Evolutionary conservation across 75 land plant genomes (phyloP).

Genomic region (Cupressus sempervirens): DNA sequence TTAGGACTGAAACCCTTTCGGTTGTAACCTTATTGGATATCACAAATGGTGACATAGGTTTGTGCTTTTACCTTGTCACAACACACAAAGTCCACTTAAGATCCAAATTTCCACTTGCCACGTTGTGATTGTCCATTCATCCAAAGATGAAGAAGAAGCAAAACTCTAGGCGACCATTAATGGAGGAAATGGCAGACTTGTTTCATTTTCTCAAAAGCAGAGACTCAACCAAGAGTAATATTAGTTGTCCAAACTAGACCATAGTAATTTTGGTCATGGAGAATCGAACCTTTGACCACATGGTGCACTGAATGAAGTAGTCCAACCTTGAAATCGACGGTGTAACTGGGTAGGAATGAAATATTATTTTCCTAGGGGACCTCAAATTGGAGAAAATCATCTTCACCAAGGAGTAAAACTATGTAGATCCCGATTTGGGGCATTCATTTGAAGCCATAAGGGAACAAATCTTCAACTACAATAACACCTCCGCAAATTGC

Average conservation of each 20-base stretch:
- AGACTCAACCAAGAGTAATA: background rate
- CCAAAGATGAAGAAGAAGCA: background rate
- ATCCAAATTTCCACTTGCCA: background rate
- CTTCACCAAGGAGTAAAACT: conserved; percentile 29
- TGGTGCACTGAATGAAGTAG: conserved; percentile 31
- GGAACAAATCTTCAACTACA: conserved; percentile 47
- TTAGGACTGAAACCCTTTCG: too few relatives aligned
- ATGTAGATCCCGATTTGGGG: conserved; percentile 54
- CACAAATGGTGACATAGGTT: too few relatives aligned
- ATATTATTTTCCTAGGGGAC: conserved; percentile 19
- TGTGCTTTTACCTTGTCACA: too few relatives aligned
- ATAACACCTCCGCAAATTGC: conserved; percentile 25
- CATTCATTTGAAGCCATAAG: conserved; percentile 47
- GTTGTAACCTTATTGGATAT: too few relatives aligned
- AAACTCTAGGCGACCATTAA: background rate
- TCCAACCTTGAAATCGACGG: conserved; percentile 36
- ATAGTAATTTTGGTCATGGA: conserved; percentile 35
- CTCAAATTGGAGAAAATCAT: conserved; percentile 5
- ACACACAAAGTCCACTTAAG: background rate
- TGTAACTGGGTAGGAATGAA: conserved; percentile 21
- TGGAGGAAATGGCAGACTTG: background rate
- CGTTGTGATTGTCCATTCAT: background rate
- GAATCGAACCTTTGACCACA: conserved; percentile 40
- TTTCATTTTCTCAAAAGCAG: too few relatives aligned
- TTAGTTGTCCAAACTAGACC: conserved; percentile 27